phyloP scores from a whole-genome alignment of 2,329 filamentous ascomycete species.

The Fusarium albidum region DNA sequence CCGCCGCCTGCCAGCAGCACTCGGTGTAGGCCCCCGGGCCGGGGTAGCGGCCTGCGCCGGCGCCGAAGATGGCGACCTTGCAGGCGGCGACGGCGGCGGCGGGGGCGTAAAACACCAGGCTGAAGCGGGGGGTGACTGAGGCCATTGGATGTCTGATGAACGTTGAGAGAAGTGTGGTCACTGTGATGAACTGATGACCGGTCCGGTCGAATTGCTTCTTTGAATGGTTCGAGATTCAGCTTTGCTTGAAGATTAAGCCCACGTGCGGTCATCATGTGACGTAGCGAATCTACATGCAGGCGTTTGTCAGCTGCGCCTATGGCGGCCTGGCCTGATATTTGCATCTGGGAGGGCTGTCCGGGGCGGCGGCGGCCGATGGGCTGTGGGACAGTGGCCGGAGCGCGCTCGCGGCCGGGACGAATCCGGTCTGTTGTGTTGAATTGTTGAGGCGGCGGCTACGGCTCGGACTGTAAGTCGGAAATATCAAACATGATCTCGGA shows the following conservation, averaged over 20 bases:
- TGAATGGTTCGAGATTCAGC: conserved; percentile 14
- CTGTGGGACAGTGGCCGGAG: background rate
- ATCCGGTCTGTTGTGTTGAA: conserved; percentile 4
- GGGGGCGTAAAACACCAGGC: conserved; percentile 62
- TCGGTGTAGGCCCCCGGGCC: conserved; percentile 63
- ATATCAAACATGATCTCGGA: background rate
- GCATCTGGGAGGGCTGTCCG: background rate
- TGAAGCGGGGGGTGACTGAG: conserved; percentile 38
- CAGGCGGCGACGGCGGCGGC: conserved; percentile 53
- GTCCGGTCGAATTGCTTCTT: conserved; percentile 18
- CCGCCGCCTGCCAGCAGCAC: conserved; percentile 59
- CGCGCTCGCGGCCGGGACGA: background rate
- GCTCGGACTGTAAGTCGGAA: too few species aligned
- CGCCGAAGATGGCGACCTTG: conserved; percentile 65
- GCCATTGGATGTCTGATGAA: too few species aligned
- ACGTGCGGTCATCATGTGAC: conserved; percentile 29
- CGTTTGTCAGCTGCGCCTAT: background rate
- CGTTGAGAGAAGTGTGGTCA: conserved; percentile 6
- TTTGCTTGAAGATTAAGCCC: too few species aligned
- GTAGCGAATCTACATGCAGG: conserved; percentile 3
- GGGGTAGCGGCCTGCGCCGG: conserved; percentile 64
- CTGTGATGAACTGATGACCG: too few species aligned
- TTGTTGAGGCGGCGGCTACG: too few species aligned
- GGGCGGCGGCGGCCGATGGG: conserved; percentile 6
- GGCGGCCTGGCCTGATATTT: conserved; percentile 19